These are phyloP conservation scores for Hyphodiscus sp. DNA, from an alignment of 2,329 filamentous ascomycete species.

Conservation along the genomic window DNA sequence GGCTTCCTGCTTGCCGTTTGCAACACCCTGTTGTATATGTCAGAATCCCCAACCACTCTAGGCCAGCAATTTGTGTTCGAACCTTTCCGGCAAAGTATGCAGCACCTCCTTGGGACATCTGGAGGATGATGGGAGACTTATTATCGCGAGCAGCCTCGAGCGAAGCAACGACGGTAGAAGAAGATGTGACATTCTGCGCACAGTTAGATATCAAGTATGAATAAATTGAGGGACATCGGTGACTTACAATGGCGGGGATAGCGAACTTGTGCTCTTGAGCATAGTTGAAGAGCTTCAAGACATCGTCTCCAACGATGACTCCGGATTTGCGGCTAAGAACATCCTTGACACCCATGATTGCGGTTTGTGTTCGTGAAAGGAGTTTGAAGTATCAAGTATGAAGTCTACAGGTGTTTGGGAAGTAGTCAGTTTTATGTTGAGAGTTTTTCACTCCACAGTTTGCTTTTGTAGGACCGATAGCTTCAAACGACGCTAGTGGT, in stretches of 20 bases:
- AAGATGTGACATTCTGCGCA: constrained; percentile 78
- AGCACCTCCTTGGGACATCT: constrained; percentile 88
- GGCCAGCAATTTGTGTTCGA: constrained; percentile 14
- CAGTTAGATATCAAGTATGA: not conserved
- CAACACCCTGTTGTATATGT: constrained; percentile 52
- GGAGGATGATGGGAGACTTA: constrained; percentile 88
- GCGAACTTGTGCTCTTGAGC: constrained; percentile 82
- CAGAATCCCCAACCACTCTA: constrained; percentile 1
- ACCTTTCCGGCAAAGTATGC: constrained; percentile 89
- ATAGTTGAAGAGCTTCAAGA: constrained; percentile 75
- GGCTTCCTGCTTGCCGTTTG: constrained; percentile 77
- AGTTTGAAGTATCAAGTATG: constrained; percentile 6
- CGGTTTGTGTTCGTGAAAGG: constrained; percentile 9
- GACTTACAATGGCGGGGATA: constrained; percentile 68
- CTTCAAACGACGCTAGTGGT: constrained; percentile 15
- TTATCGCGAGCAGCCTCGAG: constrained; percentile 93
- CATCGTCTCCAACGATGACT: constrained; percentile 62
- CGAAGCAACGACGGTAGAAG: constrained; percentile 75
- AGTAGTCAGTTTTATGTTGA: constrained; percentile 10
- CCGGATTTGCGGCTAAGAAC: constrained; percentile 57
- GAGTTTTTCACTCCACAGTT: constrained; percentile 4
- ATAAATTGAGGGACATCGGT: not conserved
- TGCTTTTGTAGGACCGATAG: constrained; percentile 17
- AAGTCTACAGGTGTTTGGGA: not conserved
- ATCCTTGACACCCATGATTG: constrained; percentile 41